Conservation (phyloP, 176 grass and related monocot species). For the Secale cereale region DNA sequence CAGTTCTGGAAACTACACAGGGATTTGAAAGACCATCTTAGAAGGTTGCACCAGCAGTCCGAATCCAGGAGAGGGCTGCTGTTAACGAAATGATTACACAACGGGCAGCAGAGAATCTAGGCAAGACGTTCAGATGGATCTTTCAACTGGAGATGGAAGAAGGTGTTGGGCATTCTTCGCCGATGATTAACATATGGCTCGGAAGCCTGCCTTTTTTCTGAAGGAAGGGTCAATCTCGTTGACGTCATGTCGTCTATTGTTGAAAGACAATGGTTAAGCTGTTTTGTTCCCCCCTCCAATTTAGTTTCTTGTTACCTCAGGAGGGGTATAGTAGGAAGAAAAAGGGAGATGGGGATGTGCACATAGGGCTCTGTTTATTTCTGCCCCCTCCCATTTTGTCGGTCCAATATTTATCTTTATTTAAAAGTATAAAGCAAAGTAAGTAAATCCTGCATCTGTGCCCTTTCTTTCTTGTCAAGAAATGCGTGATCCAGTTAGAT, state of each 20-base stretch:
- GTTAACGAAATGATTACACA: slow-evolving; percentile 99
- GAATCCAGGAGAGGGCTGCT: slow-evolving; percentile 95
- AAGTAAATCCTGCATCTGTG: slow-evolving; percentile 32
- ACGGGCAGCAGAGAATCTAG: slow-evolving; percentile 55
- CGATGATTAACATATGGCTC: slow-evolving; percentile 21
- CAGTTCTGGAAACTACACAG: slow-evolving; percentile 39
- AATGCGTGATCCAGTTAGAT: neutral
- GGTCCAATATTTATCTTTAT: slow-evolving; percentile 26
- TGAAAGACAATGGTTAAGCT: slow-evolving; percentile 37
- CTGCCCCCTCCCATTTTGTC: slow-evolving; percentile 68
- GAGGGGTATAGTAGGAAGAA: slow-evolving; percentile 43
- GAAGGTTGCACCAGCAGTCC: slow-evolving; percentile 93
- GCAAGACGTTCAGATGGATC: neutral
- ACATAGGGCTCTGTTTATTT: slow-evolving; percentile 44
- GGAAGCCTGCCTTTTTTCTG: slow-evolving; percentile 2
- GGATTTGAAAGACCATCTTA: slow-evolving; percentile 91
- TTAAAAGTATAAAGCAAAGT: slow-evolving; percentile 47
- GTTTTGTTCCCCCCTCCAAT: slow-evolving; percentile 39
- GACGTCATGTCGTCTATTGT: slow-evolving; percentile 16
- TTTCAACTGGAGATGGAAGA: slow-evolving; percentile 29
- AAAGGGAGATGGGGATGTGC: slow-evolving; percentile 23
- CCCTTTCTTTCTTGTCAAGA: neutral
- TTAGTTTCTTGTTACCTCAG: slow-evolving; percentile 26
- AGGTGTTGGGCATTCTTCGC: slow-evolving; percentile 17
- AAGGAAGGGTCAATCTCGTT: slow-evolving; percentile 10